These are phyloP conservation scores for Neltuma alba DNA, from an alignment of 306 rosid species.

Conservation along the genomic window DNA sequence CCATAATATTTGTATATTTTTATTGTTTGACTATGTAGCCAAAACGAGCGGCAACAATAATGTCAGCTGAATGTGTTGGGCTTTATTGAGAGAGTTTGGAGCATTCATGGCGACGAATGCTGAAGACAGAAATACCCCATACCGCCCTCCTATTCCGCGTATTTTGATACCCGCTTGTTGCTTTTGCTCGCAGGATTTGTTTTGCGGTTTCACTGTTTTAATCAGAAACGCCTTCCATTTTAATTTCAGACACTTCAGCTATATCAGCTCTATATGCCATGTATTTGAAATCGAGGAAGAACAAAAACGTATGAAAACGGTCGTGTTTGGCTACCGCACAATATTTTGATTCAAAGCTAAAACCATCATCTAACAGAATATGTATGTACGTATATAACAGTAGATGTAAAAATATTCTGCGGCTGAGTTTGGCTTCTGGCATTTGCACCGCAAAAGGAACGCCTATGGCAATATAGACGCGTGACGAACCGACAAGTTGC, in stretches of 20 bases:
- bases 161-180: constrained; percentile 32
- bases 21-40: too few species aligned
- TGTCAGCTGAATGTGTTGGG: background rate
- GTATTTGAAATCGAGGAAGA: background rate
- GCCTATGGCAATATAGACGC: constrained; percentile 32
- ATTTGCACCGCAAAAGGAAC: constrained; percentile 21
- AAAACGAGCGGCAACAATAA: too few species aligned
- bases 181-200: constrained; percentile 33
- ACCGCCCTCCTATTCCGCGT: constrained; percentile 36
- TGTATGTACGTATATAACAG: too few species aligned
- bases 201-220: constrained; percentile 33
- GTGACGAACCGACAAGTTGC: constrained; percentile 42
- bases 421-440: constrained; percentile 13
- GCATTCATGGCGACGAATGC: constrained; percentile 31
- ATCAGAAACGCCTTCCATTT: constrained; percentile 7
- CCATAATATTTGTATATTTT: too few species aligned
- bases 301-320: background rate
- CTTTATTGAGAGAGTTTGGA: too few species aligned
- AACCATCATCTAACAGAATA: background rate
- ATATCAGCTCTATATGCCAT: background rate
- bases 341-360: background rate
- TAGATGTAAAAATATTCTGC: too few species aligned
- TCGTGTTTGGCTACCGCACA: background rate
- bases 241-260: background rate
- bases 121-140: constrained; percentile 69